Conservation (phyloP, 176 grass and related monocot genomes). For the barley (Hordeum vulgare) region DNA sequence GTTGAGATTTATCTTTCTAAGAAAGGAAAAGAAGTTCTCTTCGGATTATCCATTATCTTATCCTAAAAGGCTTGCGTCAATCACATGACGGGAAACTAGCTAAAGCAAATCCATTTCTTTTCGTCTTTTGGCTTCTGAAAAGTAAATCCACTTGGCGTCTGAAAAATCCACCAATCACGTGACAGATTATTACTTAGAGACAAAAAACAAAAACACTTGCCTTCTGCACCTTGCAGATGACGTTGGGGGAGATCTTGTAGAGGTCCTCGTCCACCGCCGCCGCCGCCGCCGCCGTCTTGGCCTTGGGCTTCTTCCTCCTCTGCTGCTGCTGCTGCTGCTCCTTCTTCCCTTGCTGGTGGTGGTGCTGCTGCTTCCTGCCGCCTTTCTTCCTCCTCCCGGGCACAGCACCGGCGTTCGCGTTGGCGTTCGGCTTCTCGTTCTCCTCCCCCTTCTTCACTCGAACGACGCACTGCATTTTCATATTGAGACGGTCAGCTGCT, state of each 20-base stretch:
- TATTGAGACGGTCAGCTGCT: background rate
- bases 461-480: constrained; percentile 32
- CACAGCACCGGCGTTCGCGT: background rate
- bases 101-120: constrained; percentile 21
- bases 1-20: background rate
- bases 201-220: constrained; percentile 1
- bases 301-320: constrained; percentile 62
- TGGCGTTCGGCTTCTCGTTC: constrained; percentile 18
- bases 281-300: background rate
- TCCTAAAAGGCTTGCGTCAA: constrained; percentile 29
- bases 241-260: constrained; percentile 78
- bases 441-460: constrained; percentile 43
- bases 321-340: constrained; percentile 41
- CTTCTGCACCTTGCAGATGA: constrained; percentile 71
- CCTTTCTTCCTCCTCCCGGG: constrained; percentile 36
- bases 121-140: background rate
- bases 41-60: constrained; percentile 17
- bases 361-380: constrained; percentile 26
- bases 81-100: constrained; percentile 32
- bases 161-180: constrained; percentile 8
- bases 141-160: constrained; percentile 11
- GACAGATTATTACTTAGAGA: background rate
- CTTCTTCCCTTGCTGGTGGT: constrained; percentile 31
- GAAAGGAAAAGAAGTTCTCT: background rate
- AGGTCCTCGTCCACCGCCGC: constrained; percentile 65